Conservation (phyloP, 1,139 yeast species). For the Kurtzmaniella natalensis region DNA sequence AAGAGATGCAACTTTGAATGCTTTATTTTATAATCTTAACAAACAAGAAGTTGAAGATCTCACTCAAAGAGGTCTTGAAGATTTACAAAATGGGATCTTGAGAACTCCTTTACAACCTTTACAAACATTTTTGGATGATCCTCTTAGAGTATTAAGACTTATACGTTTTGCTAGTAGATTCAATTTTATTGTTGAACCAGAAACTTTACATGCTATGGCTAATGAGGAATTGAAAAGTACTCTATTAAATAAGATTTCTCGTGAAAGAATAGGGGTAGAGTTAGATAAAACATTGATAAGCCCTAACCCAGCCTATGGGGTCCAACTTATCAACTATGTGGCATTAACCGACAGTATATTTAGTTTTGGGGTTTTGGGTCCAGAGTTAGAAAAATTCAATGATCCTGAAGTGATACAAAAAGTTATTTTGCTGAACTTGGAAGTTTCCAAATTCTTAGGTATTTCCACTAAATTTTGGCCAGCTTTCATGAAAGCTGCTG, state of each 20-base stretch:
- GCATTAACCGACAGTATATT: slow-evolving; percentile 60
- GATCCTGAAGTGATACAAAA: slow-evolving; percentile 4
- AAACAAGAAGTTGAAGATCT: slow-evolving; percentile 73
- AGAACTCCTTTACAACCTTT: slow-evolving; percentile 85
- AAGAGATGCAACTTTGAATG: slow-evolving; percentile 92
- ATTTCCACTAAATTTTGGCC: slow-evolving; percentile 2
- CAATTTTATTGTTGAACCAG: slow-evolving; percentile 58
- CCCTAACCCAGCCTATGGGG: slow-evolving; percentile 58
- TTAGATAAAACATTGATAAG: slow-evolving; percentile 70
- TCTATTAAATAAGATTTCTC: slow-evolving; percentile 69
- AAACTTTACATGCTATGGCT: slow-evolving; percentile 64
- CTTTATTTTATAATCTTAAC: slow-evolving; percentile 79
- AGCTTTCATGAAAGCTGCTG: neutral
- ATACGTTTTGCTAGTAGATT: slow-evolving; percentile 83
- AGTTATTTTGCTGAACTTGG: slow-evolving; percentile 5
- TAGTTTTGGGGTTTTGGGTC: slow-evolving; percentile 29
- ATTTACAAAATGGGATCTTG: slow-evolving; percentile 62
- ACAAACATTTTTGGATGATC: slow-evolving; percentile 89
- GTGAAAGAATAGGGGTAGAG: slow-evolving; percentile 90
- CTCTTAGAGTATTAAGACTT: slow-evolving; percentile 78
- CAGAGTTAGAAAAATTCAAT: slow-evolving; percentile 18
- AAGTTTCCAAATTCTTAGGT: slow-evolving; percentile 8
- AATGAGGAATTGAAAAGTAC: slow-evolving; percentile 53
- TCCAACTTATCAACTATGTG: slow-evolving; percentile 52
- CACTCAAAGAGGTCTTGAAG: slow-evolving; percentile 70